These are phyloP conservation scores for Heliamphora exappendiculata DNA, from an alignment of 148 eudicot species.

Conservation along the genomic window DNA sequence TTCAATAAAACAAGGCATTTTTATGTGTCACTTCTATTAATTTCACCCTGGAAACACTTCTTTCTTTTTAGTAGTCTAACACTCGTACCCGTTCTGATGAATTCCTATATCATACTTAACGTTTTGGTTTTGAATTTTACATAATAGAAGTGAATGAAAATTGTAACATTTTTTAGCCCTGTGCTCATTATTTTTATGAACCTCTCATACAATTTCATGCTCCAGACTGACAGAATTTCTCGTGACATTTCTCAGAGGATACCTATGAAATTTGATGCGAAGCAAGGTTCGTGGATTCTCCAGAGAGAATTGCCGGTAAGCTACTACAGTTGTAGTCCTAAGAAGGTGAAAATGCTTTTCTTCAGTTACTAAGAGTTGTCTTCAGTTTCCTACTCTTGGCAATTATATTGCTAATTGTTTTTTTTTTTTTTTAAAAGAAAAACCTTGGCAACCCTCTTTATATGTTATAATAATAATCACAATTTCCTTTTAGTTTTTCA, in stretches of 20 bases:
- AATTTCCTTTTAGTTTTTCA: background rate
- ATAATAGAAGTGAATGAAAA: background rate
- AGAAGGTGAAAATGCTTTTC: background rate
- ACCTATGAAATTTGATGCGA: constrained; percentile 52
- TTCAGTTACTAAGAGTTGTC: background rate
- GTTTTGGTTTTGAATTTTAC: background rate
- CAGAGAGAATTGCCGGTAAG: constrained; percentile 77
- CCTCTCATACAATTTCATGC: background rate
- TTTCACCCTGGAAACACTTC: background rate
- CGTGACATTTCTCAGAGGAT: constrained; percentile 41
- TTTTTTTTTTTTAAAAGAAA: too few species aligned
- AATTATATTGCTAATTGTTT: background rate
- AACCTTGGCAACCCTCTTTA: background rate
- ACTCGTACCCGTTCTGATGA: background rate
- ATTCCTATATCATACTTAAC: background rate
- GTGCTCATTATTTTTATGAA: background rate
- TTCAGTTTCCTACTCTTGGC: background rate
- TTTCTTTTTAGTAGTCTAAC: background rate
- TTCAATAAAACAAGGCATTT: background rate
- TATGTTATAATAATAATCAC: background rate
- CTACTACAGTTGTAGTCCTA: constrained; percentile 1
- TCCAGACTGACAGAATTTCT: background rate
- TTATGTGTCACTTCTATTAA: background rate
- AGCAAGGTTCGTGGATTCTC: constrained; percentile 60
- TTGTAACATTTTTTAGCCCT: background rate